Conservation (phyloP, 306 rosid genomes). For the Medicago truncatula region DNA sequence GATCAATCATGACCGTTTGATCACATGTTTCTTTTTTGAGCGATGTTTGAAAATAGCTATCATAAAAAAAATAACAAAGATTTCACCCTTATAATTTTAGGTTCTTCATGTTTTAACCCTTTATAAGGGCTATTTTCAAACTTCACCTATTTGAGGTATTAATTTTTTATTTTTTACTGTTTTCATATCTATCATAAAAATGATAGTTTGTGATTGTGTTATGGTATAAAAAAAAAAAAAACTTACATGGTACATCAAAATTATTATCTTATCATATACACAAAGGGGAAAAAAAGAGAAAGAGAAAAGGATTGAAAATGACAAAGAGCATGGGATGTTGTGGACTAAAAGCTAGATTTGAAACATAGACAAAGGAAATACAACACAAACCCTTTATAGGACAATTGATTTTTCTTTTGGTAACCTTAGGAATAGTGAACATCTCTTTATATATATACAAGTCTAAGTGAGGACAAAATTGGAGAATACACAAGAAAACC, state of each 20-base stretch:
- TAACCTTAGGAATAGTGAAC: conserved; percentile 49
- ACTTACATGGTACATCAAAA: not conserved
- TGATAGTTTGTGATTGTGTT: not conserved
- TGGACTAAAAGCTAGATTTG: conserved; percentile 47
- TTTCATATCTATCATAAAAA: not conserved
- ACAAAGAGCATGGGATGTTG: conserved; percentile 42
- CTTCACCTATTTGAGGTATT: too few species aligned
- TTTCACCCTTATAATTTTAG: too few species aligned
- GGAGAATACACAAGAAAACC: conserved; percentile 40
- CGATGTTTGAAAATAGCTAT: too few species aligned
- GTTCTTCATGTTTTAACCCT: too few species aligned
- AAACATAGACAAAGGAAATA: conserved; percentile 49
- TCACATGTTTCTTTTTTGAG: not conserved
- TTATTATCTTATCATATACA: not conserved
- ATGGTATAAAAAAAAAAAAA: too few species aligned
- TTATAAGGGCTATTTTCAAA: too few species aligned
- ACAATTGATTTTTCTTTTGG: conserved; percentile 55
- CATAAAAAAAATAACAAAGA: too few species aligned
- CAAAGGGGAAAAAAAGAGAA: not conserved
- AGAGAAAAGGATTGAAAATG: conserved; percentile 47
- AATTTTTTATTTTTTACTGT: not conserved
- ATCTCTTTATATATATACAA: conserved; percentile 40
- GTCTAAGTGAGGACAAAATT: conserved; percentile 45
- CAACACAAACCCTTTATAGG: conserved; percentile 38
- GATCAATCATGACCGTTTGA: not conserved